phyloP scores from a whole-genome alignment of 1,284 basidiomycete species.

The Ustilago bromivora region DNA sequence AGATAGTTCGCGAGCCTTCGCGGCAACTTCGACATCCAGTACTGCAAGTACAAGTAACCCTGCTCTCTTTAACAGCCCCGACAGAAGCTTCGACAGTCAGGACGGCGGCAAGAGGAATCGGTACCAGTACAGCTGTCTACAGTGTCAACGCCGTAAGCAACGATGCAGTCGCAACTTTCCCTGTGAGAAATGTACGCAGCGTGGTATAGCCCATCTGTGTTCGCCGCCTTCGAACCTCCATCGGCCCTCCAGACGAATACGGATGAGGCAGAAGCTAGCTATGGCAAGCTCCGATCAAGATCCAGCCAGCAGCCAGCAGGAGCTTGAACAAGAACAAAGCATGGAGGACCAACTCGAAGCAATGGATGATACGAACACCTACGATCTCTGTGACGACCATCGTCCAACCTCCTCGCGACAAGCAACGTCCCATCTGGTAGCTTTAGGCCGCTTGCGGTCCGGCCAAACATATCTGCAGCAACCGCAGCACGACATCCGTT shows the following conservation, averaged over 20 bases:
- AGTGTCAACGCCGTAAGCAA: constrained; percentile 49
- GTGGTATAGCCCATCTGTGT: constrained; percentile 45
- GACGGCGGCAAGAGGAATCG: constrained; percentile 44
- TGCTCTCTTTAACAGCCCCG: not conserved
- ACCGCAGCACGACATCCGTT: no score
- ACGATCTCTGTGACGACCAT: constrained; percentile 40
- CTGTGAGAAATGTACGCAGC: constrained; percentile 46
- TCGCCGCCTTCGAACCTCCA: constrained; percentile 36
- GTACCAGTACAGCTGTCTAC: constrained; percentile 47
- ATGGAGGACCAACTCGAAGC: constrained; percentile 16
- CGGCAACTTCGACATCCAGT: not conserved
- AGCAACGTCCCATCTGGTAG: no score
- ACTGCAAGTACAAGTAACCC: constrained; percentile 9
- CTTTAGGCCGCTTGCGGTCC: no score
- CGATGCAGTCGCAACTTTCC: constrained; percentile 44
- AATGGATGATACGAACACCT: constrained; percentile 31
- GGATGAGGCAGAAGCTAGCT: constrained; percentile 38
- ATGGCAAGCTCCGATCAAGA: constrained; percentile 7
- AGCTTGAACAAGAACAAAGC: not conserved
- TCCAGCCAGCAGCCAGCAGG: not conserved
- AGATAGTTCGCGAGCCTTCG: not conserved
- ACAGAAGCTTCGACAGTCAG: constrained; percentile 18
- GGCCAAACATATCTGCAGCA: no score
- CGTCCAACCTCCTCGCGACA: no score
- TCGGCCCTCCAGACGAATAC: constrained; percentile 39